Evolutionary conservation across 768 basidiomycete genomes (phyloP), one percentile per base, ranked within the genome.

Genomic region (Tricholoma terreum): DNA sequence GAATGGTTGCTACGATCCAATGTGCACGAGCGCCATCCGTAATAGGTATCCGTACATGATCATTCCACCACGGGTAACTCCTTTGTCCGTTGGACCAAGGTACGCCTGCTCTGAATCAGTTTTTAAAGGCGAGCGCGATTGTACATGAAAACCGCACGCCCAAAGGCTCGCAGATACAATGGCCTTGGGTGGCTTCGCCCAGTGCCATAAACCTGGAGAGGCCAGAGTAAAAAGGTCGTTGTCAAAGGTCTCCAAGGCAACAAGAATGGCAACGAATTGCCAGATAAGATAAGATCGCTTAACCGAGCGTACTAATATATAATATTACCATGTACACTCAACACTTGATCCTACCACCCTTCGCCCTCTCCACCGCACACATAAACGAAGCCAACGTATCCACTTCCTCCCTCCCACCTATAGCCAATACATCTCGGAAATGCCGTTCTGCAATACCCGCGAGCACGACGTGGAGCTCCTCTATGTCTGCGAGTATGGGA

Each of bases 371-470:
- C 50, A 91, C 81, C 14, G 84, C 80, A 62, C 82, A 85, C 87
- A 92, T 87, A 63, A 92, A 92, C 30, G 85, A 81, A 17, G 89
- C 87, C 38, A 92, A 74, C n/a, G 85, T 88, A 58, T 92, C 91
- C 48, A 90, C 84, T 70, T 93, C 91, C 69, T 86, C 86, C 52
- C 85, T 77, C 11, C 77, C 77, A 58, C 70, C 77, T 22, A 78
- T 75, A 15, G 79, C 71, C 11, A 72, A 64, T 56, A 83, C 75
- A 36, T 87, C 84, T 56, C 81, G 77, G 68, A 90, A 92, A 70
- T 93, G 91, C 54, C 78, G 78, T 64, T 90, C 86, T 2, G 84
- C 89, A 38, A 93, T 78, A 7, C 75, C 72, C 2, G 90, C 90
- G 33, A 93, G 71, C 43, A 87, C 78, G 0, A 69, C 75, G 57